Percentiles rank a stretch among this genome's conserved stretches.
These are phyloP conservation scores for Puccinia sorghi DNA, from an alignment of 1,284 basidiomycete species.

Conservation along the genomic window DNA sequence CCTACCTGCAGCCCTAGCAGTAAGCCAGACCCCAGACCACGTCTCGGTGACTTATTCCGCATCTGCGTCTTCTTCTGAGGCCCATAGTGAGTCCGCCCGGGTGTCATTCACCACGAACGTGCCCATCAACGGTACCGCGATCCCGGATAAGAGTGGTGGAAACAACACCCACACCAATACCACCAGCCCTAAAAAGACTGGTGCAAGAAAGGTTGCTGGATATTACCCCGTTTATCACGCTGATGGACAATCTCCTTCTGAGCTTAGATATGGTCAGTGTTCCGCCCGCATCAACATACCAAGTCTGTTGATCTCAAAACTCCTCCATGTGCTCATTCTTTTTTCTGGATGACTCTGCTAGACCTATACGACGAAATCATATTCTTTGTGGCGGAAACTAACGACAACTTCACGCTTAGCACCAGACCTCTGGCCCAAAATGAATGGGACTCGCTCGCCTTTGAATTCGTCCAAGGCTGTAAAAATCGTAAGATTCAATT, in stretches of 20 bases:
- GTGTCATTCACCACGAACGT: background rate
- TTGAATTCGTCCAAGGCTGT: constrained; percentile 27
- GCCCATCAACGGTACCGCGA: background rate
- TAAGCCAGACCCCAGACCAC: background rate
- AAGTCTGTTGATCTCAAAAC: background rate
- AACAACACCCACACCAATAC: constrained; percentile 1
- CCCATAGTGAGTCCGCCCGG: background rate
- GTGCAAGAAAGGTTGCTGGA: constrained; percentile 7
- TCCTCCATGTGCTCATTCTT: background rate
- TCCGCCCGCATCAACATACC: background rate
- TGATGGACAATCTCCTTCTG: constrained; percentile 14
- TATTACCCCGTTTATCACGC: constrained; percentile 45
- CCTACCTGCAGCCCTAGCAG: constrained; percentile 5
- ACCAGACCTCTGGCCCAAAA: background rate
- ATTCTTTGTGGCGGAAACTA: constrained; percentile 43
- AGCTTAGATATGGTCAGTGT: constrained; percentile 41
- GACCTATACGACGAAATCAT: constrained; percentile 44
- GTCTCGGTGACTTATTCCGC: background rate
- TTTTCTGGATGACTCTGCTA: background rate
- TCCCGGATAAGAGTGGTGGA: background rate
- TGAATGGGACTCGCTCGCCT: constrained; percentile 30
- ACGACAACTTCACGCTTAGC: constrained; percentile 33
- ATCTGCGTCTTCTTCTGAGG: background rate
- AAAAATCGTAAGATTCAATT: constrained; percentile 29
- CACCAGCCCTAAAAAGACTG: constrained; percentile 4